Base-by-base conservation (phyloP, 352 stramenopile genomes). In the Globisporangium canariense region DNA sequence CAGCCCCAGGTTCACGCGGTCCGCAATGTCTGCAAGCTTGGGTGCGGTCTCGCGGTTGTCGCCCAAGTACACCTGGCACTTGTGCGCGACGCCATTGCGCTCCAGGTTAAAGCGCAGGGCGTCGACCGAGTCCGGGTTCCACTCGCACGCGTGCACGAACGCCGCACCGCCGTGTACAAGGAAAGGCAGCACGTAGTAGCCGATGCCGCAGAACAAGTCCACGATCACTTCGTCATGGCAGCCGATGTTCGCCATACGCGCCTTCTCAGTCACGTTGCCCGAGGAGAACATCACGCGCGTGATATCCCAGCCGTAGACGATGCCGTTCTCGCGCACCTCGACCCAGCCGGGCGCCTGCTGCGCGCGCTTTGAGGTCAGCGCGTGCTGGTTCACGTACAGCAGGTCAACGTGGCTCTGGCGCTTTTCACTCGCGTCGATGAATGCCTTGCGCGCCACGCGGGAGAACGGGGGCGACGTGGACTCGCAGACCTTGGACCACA, bases 161-260 rank as follows among this genome's bases (percentile, higher is more conserved):
- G 73, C 67, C 2, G 93, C 95, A 10, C 89, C 86, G 40, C 90
- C 95, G 64, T 97, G 83, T 47, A 98, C 81, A 5, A 98, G 77
- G 56, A 98, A 97, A 0, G 96, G 97, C 20, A 99, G 73, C 30
- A 98, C 94, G 66, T 98, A 99, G 71, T 99, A 99, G 14, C 97
- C 97, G 71, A 99, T 99, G n/a, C 97, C 97, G 41, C 93, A 96
- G 64, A 98, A 99, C 50, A 99, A 79, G 67, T 99, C 97, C 36
- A 99, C 86, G 32, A 99, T 89, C 1, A 88, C 75, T 60, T 99
- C 94, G 22, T 76, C 86, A 18, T 66, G 64, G 71, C 91, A 97
- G 0, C 91, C 82, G 58, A 93, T 90, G 32, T 56, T 76, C 32
- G 78, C 96, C 81, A 98, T 98, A 28, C 96, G 90, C 45, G 93